These are phyloP conservation scores for Neurospora sublineolata DNA, from an alignment of 495 filamentous ascomycete species.

Conservation along the genomic window DNA sequence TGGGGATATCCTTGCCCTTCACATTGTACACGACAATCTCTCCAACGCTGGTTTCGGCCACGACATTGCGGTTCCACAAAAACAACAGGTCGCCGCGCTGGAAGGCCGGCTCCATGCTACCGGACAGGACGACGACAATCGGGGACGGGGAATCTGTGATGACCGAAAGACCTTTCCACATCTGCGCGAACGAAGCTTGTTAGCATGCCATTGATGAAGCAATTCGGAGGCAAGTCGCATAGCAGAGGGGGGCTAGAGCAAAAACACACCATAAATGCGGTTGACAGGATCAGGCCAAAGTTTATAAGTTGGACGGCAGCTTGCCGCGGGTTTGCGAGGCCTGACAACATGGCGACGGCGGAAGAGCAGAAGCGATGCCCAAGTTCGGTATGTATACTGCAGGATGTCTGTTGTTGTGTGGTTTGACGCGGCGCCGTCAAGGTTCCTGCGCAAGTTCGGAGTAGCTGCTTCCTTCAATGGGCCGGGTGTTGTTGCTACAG, in stretches of 20 bases:
- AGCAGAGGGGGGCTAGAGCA: neutral
- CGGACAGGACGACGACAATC: slow-evolving; percentile 90
- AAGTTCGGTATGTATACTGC: neutral
- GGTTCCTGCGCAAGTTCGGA: neutral
- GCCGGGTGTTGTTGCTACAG: neutral
- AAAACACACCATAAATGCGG: slow-evolving; percentile 69
- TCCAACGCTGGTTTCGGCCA: slow-evolving; percentile 58
- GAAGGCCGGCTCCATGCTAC: slow-evolving; percentile 95
- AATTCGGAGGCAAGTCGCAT: neutral
- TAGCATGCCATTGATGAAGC: neutral
- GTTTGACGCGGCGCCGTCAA: neutral
- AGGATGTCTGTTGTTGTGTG: neutral
- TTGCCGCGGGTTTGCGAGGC: slow-evolving; percentile 66
- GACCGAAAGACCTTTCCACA: slow-evolving; percentile 93
- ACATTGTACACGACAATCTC: slow-evolving; percentile 96
- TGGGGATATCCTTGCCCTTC: slow-evolving; percentile 81
- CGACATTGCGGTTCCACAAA: slow-evolving; percentile 78
- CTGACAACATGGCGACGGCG: slow-evolving; percentile 52
- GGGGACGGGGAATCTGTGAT: slow-evolving; percentile 77
- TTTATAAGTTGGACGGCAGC: slow-evolving; percentile 83
- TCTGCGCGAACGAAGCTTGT: slow-evolving; percentile 20
- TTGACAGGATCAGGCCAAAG: slow-evolving; percentile 87
- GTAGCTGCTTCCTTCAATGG: neutral
- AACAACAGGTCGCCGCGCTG: slow-evolving; percentile 89
- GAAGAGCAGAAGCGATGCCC: neutral